These are phyloP conservation scores for Tuber indicum DNA, from an alignment of 495 filamentous ascomycete genomes.

Conservation along the genomic window DNA sequence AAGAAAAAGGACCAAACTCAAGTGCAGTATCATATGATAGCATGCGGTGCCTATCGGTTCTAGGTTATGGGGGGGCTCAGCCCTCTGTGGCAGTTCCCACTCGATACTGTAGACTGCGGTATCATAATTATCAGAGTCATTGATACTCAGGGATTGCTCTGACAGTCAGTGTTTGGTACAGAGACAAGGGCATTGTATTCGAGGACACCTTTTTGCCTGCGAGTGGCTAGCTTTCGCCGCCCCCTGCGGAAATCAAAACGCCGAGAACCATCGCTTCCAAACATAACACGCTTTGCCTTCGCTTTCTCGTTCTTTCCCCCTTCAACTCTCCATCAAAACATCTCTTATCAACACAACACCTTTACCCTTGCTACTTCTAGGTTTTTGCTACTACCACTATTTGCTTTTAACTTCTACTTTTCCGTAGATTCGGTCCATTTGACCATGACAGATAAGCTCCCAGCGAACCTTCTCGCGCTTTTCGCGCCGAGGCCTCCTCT, in stretches of 20 bases:
- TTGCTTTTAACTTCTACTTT: neutral
- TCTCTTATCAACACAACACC: neutral
- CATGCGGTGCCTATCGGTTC: no score
- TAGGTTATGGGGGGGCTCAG: neutral
- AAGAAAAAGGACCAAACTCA: neutral
- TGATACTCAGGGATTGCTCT: neutral
- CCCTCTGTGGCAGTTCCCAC: neutral
- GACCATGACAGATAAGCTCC: slow-evolving; percentile 90
- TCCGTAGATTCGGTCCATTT: neutral
- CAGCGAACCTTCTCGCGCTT: slow-evolving; percentile 82
- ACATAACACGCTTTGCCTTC: neutral
- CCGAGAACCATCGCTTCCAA: neutral
- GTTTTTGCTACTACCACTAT: neutral
- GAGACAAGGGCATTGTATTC: neutral
- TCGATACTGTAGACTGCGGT: no score
- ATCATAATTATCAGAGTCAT: no score
- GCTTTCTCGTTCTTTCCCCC: neutral
- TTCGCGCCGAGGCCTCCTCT: slow-evolving; percentile 89
- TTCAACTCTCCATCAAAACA: neutral
- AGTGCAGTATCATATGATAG: no score
- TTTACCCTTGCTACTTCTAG: neutral
- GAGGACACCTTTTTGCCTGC: neutral
- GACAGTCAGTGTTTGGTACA: neutral
- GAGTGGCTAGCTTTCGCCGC: neutral
- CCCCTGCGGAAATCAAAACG: neutral